Evolutionary conservation across 2,329 filamentous ascomycete species (phyloP), one percentile per base, ranked within the genome.

Genomic region (Dactylonectria estremocensis): DNA sequence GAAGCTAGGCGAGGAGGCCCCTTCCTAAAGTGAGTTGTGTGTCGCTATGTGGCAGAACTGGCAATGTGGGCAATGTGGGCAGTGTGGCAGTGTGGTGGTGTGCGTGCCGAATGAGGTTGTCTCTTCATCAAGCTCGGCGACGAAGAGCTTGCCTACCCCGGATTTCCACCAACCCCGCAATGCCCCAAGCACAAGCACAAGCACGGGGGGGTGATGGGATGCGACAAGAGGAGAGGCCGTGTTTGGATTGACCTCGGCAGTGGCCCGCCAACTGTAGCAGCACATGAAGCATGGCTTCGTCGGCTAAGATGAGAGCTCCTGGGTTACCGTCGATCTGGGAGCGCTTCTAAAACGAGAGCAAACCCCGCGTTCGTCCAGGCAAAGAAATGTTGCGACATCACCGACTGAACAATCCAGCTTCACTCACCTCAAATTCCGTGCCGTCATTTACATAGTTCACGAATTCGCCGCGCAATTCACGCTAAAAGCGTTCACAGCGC

Each of bases 61-160:
- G n/a, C n/a, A n/a, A n/a, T n/a, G n/a, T n/a, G n/a, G n/a, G n/a
- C n/a, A n/a, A n/a, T 28, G 24, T 28, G 24, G n/a, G 45, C 24
- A 48, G 28, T 45, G 35, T 28, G 37, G n/a, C 49, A 16, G 6
- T 20, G n/a, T 59, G 55, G 54, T 64, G 46, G 50, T 64, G 55
- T 64, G 50, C 54, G 55, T 64, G 50, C 54, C n/a, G 35, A 56
- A 55, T 62, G 52, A 48, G 45, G 60, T 28, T 45, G 24, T 18
- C 43, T 24, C 37, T 40, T 37, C 13, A 43, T 37, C 13, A 43
- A 22, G 16, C 56, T 49, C 45, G 24, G 59, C 43, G 52, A 62
- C 60, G 52, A 63, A 50, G 22, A n/a, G 52, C 31, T 49, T 56
- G 10, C 60, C 52, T 40, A 61, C 63, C 63, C 63, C 63, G 63